Evolutionary conservation across 768 basidiomycete genomes (phyloP), one percentile per base, ranked within the genome.

Genomic region (Omphalotus guepiniiformis): DNA sequence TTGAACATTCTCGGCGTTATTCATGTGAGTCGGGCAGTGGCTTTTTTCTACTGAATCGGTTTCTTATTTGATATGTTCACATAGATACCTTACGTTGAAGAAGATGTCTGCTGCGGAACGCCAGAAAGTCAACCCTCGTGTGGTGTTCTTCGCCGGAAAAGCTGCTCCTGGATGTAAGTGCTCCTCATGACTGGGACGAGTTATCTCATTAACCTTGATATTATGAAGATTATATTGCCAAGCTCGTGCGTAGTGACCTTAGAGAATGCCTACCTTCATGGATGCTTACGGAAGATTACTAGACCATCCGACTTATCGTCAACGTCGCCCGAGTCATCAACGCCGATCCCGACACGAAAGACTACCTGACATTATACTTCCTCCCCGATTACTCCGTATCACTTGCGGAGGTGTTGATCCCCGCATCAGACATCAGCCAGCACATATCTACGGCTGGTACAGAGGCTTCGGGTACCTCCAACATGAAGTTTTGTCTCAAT

Each of bases 371-470:
- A 38, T 76, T 98, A 51, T 89, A 86, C 73, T 98, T 98, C 86
- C 76, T 99, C 16, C 94, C 96, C 0, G 95, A 98, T 63, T 99
- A 99, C 69, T 87, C 84, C 1, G 91, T 88, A 30, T 86, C 85
- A 38, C 65, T 88, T 38, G 87, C 89, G 1, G 89, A 92, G 60
- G 70, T 93, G 19, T 73, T 93, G 55, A 88, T 93, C 50, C 89
- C 88, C n/a, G 89, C 95, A 11, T 86, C 88, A 23, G 93, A 98
- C 63, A 88, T 97, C 70, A 86, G 83, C 52, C 91, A 96, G 61
- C 95, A 98, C 65, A 97, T 99, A 65, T 93, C 90, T 19, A 98
- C 95, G 12, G 96, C 95, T 3, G 95, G 95, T 29, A 97, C 95
- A 2, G 93, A 97, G 62, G 85, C 87, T 9, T 82, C 80, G 1